These are phyloP conservation scores for Phytophthora sp. DNA, from an alignment of 352 stramenopile genomes.

Conservation along the genomic window DNA sequence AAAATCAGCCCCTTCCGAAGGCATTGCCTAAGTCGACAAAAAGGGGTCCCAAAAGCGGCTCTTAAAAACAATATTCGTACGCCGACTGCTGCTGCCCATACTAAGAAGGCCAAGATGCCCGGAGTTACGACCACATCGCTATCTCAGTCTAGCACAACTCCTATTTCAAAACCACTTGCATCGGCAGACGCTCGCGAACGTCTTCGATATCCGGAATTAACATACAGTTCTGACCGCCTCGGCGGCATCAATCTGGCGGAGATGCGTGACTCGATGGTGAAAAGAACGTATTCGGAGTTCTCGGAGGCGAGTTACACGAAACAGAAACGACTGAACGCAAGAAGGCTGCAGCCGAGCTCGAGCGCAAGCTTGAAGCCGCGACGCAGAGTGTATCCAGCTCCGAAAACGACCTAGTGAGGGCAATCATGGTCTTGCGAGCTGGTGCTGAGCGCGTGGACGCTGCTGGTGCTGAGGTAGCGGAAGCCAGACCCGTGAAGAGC, in stretches of 20 bases:
- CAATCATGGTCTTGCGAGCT: too few relatives aligned
- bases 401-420: too few relatives aligned
- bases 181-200: not conserved
- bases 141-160: not conserved
- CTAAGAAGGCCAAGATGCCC: too few relatives aligned
- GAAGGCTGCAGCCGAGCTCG: not conserved
- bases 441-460: too few relatives aligned
- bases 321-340: conserved; percentile 5
- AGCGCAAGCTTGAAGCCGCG: not conserved
- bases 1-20: too few relatives aligned
- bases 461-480: too few relatives aligned
- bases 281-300: not conserved
- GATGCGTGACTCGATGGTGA: conserved; percentile 2
- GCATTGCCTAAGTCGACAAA: too few relatives aligned
- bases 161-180: too few relatives aligned
- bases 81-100: not conserved
- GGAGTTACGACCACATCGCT: not conserved
- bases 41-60: too few relatives aligned
- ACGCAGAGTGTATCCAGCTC: too few relatives aligned
- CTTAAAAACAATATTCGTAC: too few relatives aligned
- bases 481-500: too few relatives aligned
- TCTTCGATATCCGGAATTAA: not conserved
- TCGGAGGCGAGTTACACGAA: conserved; percentile 7
- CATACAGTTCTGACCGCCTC: not conserved
- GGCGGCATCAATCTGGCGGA: not conserved